A percentile compares a stretch with the other conserved stretches of the same genome.
Conservation (phyloP, 2,329 filamentous ascomycete genomes). For the Aspergillus fumigatus region DNA sequence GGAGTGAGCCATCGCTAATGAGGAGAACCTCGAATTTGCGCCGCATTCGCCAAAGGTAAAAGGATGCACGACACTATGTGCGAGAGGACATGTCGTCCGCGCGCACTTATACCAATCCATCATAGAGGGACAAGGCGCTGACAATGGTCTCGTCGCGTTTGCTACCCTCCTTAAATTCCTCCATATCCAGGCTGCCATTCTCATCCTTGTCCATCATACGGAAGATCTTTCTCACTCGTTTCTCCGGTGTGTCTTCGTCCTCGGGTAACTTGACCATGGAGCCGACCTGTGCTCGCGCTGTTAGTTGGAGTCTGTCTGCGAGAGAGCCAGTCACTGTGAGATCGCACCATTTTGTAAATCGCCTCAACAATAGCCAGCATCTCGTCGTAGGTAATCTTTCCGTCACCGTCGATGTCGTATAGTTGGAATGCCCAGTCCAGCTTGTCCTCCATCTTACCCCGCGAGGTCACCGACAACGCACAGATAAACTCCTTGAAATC, state of each 20-base stretch:
- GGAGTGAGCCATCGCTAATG: background rate
- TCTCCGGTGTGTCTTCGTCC: constrained; percentile 98
- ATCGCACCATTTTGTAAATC: constrained; percentile 95
- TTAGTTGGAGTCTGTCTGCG: constrained; percentile 5
- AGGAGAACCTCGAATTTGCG: background rate
- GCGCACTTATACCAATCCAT: constrained; percentile 71
- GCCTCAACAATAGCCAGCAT: constrained; percentile 99
- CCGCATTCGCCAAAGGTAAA: constrained; percentile 2
- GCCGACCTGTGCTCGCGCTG: constrained; percentile 62
- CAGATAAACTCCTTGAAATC: constrained; percentile 99
- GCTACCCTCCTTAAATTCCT: constrained; percentile 98
- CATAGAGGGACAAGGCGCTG: constrained; percentile 91
- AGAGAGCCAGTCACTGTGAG: constrained; percentile 1
- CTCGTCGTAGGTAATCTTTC: constrained; percentile 98
- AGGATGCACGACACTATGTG: background rate
- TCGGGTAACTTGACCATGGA: constrained; percentile 99
- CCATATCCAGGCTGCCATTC: constrained; percentile 93
- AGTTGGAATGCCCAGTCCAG: constrained; percentile 99
- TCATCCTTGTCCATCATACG: constrained; percentile 99
- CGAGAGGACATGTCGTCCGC: background rate
- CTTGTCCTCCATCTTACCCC: constrained; percentile 99
- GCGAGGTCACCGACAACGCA: constrained; percentile 90
- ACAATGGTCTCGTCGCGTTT: constrained; percentile 99
- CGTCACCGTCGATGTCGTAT: constrained; percentile 98
- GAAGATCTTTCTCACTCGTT: constrained; percentile 97